Percentiles rank a stretch among this genome's conserved stretches.
Evolutionary conservation across 2,329 filamentous ascomycete genomes (phyloP).

Genomic region (Microdochium trichocladiopsis): DNA sequence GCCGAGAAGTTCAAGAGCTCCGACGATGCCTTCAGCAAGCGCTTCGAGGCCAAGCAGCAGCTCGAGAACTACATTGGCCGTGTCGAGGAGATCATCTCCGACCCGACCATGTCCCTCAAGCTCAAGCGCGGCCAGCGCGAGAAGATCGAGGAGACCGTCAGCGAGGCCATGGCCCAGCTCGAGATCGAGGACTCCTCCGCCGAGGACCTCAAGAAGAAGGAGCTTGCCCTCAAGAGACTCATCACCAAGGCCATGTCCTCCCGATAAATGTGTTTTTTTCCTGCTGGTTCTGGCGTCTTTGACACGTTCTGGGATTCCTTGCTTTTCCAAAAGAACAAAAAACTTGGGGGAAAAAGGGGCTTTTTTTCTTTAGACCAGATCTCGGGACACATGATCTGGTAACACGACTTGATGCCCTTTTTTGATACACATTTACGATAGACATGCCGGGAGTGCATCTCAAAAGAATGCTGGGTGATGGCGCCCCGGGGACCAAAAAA

Average conservation of each 20-base stretch:
- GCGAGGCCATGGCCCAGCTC: slow-evolving; percentile 94
- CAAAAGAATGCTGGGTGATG: background rate
- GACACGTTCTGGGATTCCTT: background rate
- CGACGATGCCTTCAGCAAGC: slow-evolving; percentile 99
- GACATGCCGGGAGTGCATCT: background rate
- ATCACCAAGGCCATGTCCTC: slow-evolving; percentile 98
- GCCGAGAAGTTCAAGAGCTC: slow-evolving; percentile 98
- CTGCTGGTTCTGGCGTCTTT: background rate
- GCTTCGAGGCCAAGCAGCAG: slow-evolving; percentile 98
- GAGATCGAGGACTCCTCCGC: slow-evolving; percentile 88
- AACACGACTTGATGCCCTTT: slow-evolving; percentile 1
- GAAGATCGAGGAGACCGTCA: slow-evolving; percentile 96
- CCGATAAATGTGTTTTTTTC: slow-evolving; percentile 48
- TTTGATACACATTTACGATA: background rate
- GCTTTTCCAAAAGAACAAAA: background rate
- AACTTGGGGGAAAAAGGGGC: background rate
- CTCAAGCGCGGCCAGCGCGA: slow-evolving; percentile 99
- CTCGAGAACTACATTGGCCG: slow-evolving; percentile 98
- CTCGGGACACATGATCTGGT: background rate
- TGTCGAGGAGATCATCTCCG: slow-evolving; percentile 97
- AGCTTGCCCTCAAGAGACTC: slow-evolving; percentile 92
- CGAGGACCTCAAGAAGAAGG: slow-evolving; percentile 99
- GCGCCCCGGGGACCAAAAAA: background rate
- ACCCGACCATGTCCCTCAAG: slow-evolving; percentile 92
- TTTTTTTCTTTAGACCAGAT: background rate